phyloP scores from a whole-genome alignment of 225 moss, liverwort and hornwort species.

The Pseudoscleropodium purum region DNA sequence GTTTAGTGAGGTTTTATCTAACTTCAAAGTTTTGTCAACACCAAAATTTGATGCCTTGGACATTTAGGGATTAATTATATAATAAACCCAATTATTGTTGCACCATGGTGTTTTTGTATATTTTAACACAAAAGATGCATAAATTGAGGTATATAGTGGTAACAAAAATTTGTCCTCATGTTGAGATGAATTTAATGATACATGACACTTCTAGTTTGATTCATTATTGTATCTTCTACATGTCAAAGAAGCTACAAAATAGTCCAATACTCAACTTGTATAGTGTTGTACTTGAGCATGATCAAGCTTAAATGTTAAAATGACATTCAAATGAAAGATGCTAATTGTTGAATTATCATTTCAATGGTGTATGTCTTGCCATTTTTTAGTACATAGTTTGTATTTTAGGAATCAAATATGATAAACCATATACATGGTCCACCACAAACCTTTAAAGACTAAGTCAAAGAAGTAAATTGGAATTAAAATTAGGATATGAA shows the following conservation, averaged over 20 bases:
- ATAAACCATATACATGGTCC: fast-evolving
- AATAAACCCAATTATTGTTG: not conserved
- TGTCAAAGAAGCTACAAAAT: not conserved
- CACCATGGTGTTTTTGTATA: not conserved
- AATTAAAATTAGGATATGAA: not conserved
- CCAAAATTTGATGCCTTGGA: no score
- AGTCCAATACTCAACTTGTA: not conserved
- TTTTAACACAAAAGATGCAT: not conserved
- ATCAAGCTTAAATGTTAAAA: no score
- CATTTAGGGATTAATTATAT: not conserved
- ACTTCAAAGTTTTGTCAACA: no score
- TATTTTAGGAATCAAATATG: not conserved
- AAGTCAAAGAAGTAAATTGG: not conserved
- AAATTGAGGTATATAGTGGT: not conserved
- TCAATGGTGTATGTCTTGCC: not conserved
- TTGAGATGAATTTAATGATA: fast-evolving
- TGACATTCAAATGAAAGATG: not conserved
- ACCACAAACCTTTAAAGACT: not conserved
- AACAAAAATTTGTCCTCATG: not conserved
- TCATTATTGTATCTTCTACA: not conserved
- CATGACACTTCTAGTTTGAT: not conserved
- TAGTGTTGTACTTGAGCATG: not conserved
- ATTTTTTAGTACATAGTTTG: not conserved
- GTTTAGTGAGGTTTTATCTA: no score
- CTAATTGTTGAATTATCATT: not conserved